phyloP scores from a whole-genome alignment of 1,284 basidiomycete species.

The Pisolithus thermaeus region DNA sequence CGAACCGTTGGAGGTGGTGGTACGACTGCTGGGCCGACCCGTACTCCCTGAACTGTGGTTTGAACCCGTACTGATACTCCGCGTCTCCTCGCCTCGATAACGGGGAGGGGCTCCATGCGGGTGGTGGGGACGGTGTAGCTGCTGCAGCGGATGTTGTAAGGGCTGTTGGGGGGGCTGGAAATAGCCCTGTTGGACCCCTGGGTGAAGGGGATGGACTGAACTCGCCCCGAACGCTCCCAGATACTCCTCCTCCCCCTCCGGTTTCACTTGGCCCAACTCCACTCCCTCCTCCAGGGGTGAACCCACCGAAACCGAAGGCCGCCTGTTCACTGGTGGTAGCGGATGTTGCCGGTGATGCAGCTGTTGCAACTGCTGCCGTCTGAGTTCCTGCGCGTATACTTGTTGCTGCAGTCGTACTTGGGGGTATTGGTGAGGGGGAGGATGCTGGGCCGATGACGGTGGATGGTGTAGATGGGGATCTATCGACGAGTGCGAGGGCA shows the following conservation, averaged over 20 bases:
- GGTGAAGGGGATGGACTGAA: constrained; percentile 21
- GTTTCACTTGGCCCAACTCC: too few relatives aligned
- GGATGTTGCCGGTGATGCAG: constrained; percentile 27
- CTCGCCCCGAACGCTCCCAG: constrained; percentile 25
- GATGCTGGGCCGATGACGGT: constrained; percentile 9
- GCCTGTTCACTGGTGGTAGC: constrained; percentile 22
- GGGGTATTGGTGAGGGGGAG: constrained; percentile 11
- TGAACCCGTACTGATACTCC: constrained; percentile 7
- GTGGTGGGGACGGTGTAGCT: background rate
- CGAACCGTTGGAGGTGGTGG: background rate
- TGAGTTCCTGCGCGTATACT: constrained; percentile 40
- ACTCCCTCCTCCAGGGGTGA: too few relatives aligned
- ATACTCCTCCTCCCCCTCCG: constrained; percentile 26
- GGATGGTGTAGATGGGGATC: constrained; percentile 14
- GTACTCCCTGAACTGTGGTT: too few relatives aligned
- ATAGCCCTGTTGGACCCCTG: constrained; percentile 19
- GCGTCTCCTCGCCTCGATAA: constrained; percentile 28
- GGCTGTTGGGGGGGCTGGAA: constrained; percentile 2
- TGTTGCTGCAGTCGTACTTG: background rate
- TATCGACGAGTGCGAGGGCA: constrained; percentile 45
- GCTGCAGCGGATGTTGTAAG: background rate
- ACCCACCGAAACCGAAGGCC: constrained; percentile 14
- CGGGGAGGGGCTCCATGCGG: constrained; percentile 27
- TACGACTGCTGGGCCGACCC: too few relatives aligned
- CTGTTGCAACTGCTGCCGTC: constrained; percentile 39